A percentile compares a stretch with the other conserved stretches of the same genome.
These are phyloP conservation scores for Wickerhamiella hasegawae DNA, from an alignment of 805 yeast genomes.

Conservation along the genomic window DNA sequence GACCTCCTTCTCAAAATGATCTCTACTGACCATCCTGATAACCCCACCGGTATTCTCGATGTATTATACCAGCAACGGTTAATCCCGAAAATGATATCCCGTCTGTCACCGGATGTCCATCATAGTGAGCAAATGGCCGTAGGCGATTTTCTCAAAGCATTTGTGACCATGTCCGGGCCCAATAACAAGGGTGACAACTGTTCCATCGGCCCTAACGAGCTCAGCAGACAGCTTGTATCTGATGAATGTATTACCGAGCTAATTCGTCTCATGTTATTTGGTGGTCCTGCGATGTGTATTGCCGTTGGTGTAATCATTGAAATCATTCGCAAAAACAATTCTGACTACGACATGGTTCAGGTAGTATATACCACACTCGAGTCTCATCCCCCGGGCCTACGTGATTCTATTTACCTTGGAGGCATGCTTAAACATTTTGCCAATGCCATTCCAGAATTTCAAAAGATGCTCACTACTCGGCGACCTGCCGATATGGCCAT, in stretches of 20 bases:
- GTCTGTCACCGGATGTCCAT: slow-evolving; percentile 49
- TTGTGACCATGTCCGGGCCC: slow-evolving; percentile 85
- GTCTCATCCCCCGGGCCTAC: slow-evolving; percentile 78
- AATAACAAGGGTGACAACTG: slow-evolving; percentile 80
- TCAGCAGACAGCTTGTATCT: slow-evolving; percentile 80
- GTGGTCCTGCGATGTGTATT: slow-evolving; percentile 76
- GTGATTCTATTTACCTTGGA: slow-evolving; percentile 90
- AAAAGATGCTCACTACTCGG: slow-evolving; percentile 33
- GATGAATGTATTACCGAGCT: slow-evolving; percentile 48
- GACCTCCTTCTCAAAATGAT: slow-evolving; percentile 80
- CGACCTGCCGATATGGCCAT: slow-evolving; percentile 28
- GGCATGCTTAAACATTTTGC: slow-evolving; percentile 67
- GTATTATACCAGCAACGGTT: slow-evolving; percentile 55
- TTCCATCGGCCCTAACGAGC: slow-evolving; percentile 89
- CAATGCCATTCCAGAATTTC: slow-evolving; percentile 52
- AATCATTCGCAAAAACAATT: slow-evolving; percentile 84
- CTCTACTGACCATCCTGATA: slow-evolving; percentile 82
- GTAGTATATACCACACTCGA: slow-evolving; percentile 69
- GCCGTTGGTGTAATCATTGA: slow-evolving; percentile 94
- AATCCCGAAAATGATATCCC: slow-evolving; percentile 55
- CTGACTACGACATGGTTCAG: slow-evolving; percentile 85
- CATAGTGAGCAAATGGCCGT: slow-evolving; percentile 81
- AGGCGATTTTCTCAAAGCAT: slow-evolving; percentile 87
- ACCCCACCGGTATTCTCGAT: slow-evolving; percentile 75
- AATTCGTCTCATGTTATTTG: slow-evolving; percentile 56